Evolutionary conservation across 768 basidiomycete genomes (phyloP), one percentile per base, ranked within the genome.

Genomic region (Daedaleopsis nitida): DNA sequence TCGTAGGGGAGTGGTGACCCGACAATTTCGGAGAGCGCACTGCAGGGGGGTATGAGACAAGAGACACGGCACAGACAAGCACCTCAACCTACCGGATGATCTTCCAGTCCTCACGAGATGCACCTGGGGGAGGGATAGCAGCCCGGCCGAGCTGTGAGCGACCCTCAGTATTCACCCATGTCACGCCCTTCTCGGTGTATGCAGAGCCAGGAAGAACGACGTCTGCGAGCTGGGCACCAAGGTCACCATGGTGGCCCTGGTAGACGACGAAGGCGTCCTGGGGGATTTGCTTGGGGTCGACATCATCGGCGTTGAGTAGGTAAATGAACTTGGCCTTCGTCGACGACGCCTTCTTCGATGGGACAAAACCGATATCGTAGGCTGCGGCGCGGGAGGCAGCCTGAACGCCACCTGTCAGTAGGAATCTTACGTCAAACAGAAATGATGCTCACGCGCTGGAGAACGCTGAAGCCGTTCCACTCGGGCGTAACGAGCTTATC

Each of bases 161-260:
- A 38, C 97, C 97, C 74, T 99, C 97, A 0, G 95, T 95, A 78
- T 99, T 99, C 58, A 99, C 85, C 94, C 96, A 98, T 1, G 95
- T 98, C 51, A 83, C 81, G 9, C 84, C 80, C 73, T 91, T 91
- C 78, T 98, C 97, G 2, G 96, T 98, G 77, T 97, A 98, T 3
- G 97, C 97, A 16, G 89, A 84, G 9, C 84, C 93, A 16, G 97
- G 97, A 17, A 98, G 78, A 73, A 92, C 93, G 60, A 98, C 94
- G 71, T 99, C 97, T n/a, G 97, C 97, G 23, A 95, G 86, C 69
- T 94, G 92, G 3, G 97, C 97, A 38, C 97, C 96, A 57, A 93
- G 80, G 73, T 99, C 97, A 68, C 97, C 97, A 71, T 99, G 97
- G 74, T 98, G 96, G 38, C 97, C 97, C 70, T 98, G 97, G 75